phyloP scores from a whole-genome alignment of 495 filamentous ascomycete genomes.

The Talaromyces ruber region DNA sequence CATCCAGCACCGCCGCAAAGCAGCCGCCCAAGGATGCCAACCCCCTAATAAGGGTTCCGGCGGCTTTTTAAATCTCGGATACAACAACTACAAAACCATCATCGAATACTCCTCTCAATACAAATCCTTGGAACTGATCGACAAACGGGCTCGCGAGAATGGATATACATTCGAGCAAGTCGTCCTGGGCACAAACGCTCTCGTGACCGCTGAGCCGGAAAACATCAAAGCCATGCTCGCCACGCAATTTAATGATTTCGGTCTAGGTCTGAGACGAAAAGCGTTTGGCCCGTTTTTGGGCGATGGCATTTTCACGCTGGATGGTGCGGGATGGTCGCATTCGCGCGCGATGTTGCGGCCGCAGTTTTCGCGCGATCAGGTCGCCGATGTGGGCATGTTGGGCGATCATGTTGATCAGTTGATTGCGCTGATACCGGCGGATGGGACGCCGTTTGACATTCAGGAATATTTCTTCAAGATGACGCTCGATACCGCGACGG shows the following conservation, averaged over 20 bases:
- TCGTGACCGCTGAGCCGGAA: slow-evolving; percentile 64
- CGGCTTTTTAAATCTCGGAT: slow-evolving; percentile 24
- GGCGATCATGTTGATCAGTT: slow-evolving; percentile 50
- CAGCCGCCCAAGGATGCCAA: slow-evolving; percentile 29
- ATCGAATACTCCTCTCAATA: not conserved
- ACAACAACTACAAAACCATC: slow-evolving; percentile 23
- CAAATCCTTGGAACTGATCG: slow-evolving; percentile 21
- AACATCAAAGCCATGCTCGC: slow-evolving; percentile 84
- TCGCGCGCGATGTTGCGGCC: slow-evolving; percentile 46
- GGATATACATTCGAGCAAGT: slow-evolving; percentile 28
- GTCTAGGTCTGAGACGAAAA: slow-evolving; percentile 32
- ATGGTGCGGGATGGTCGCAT: slow-evolving; percentile 59
- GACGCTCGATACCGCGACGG: slow-evolving; percentile 59
- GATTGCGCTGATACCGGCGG: slow-evolving; percentile 36
- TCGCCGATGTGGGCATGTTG: slow-evolving; percentile 40
- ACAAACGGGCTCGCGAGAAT: slow-evolving; percentile 18
- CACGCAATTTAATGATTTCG: slow-evolving; percentile 67
- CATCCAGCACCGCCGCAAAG: slow-evolving; percentile 17
- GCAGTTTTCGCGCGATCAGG: slow-evolving; percentile 42
- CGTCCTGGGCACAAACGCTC: slow-evolving; percentile 15
- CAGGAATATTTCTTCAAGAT: slow-evolving; percentile 50
- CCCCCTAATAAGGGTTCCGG: slow-evolving; percentile 13
- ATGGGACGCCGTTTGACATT: slow-evolving; percentile 49
- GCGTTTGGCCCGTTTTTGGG: slow-evolving; percentile 46
- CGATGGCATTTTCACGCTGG: slow-evolving; percentile 59